Base-by-base conservation (phyloP, 805 yeast species). In the Candida peoriensis region DNA sequence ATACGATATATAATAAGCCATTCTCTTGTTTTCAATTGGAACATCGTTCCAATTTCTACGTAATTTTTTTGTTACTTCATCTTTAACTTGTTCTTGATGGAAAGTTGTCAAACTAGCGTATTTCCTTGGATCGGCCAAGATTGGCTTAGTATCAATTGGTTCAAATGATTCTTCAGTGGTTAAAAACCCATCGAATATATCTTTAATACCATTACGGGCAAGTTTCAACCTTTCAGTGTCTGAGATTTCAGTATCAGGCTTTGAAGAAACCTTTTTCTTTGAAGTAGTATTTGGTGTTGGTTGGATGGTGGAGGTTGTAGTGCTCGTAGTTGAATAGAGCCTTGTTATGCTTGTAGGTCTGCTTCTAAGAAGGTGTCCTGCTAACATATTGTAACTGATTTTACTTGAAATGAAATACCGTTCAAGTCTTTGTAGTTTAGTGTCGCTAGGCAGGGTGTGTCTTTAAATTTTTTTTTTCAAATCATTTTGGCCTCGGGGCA, bases 1-100 rank as follows among this genome's bases (percentile, higher is more conserved):
- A 55, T 77, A 83, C 0, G 79, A 68, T 20, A 79, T 66, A 59
- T 69, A 78, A 53, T 76, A 80, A 8, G 75, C 68, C 43, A 80
- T 61, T 41, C 70, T 63, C 50, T 81, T 80, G 34, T 70, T 70
- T 33, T 71, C 67, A 10, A 41, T 41, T 4, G 74, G 63, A 29
- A 80, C 43, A 26, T 62, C 56, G 3, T 55, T 54, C 94, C 94
- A 83, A 35, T 70, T 65, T 34, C 65, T 65, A 43, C 71, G 76
- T 49, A 59, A 62, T 37, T 60, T 59, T 19, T 73, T 50, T 44
- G 70, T 55, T 54, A 78, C 56, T 39, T 76, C 80, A 26, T 68
- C 66, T 20, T 72, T 58, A 14, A 69, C 70, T 44, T 76, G 81
- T 32, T 79, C 76, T 47, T 78, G 78, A 43, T 72, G 80, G 23